phyloP scores from a whole-genome alignment of 768 basidiomycete genomes.

The Collybiopsis luxurians region DNA sequence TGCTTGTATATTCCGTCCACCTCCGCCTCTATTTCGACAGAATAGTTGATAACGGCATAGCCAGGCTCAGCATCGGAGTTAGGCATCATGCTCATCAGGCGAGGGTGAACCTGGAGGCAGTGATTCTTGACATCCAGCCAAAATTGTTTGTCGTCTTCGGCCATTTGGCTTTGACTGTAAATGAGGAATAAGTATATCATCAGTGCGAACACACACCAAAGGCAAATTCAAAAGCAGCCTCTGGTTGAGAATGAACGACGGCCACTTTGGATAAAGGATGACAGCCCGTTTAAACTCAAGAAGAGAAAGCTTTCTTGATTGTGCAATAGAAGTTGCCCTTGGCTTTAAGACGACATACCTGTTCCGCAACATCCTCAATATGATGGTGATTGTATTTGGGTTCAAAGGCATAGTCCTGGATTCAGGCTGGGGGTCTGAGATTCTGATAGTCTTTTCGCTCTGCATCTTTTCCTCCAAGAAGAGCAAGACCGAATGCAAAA shows the following conservation, averaged over 20 bases:
- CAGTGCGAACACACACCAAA: too few species aligned
- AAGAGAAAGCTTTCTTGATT: too few species aligned
- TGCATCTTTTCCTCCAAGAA: conserved; percentile 94
- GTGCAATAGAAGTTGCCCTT: not conserved
- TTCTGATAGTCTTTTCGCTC: conserved; percentile 72
- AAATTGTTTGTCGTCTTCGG: conserved; percentile 75
- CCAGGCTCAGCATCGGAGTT: conserved; percentile 88
- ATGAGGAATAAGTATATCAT: conserved; percentile 9
- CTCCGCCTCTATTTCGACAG: conserved; percentile 86
- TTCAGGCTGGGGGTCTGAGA: conserved; percentile 77
- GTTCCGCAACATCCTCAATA: conserved; percentile 84
- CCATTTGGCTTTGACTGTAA: conserved; percentile 69
- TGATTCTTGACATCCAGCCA: conserved; percentile 91
- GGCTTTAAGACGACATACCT: conserved; percentile 46
- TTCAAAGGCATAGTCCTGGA: conserved; percentile 84
- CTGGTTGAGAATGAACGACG: too few species aligned
- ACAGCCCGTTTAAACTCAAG: too few species aligned
- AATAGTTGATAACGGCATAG: conserved; percentile 83
- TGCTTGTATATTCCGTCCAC: conserved; percentile 96
- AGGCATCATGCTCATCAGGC: conserved; percentile 91
- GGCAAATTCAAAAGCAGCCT: too few species aligned
- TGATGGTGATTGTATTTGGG: conserved; percentile 86
- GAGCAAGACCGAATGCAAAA: conserved; percentile 81
- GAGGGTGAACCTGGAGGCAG: conserved; percentile 93
- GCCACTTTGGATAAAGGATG: too few species aligned